A percentile compares a stretch with the other conserved stretches of the same genome.
phyloP scores from a whole-genome alignment of 2,329 filamentous ascomycete genomes.

The Trichoderma sp. region DNA sequence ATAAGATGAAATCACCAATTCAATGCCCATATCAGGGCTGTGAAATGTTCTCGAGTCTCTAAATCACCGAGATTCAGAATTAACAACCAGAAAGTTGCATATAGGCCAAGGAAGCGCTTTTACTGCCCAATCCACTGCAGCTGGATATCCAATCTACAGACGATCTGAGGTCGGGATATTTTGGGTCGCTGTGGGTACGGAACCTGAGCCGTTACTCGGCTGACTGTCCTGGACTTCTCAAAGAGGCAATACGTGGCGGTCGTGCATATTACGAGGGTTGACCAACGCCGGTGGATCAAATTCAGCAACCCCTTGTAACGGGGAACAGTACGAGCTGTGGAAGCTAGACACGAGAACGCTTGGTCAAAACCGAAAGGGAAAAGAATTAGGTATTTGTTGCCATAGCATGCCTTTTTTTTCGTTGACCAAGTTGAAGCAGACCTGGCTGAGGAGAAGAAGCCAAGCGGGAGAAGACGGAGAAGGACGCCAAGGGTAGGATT shows the following conservation, averaged over 20 bases:
- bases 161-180: background rate
- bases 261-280: slow-evolving; percentile 11
- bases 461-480: background rate
- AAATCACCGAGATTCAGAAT: no score
- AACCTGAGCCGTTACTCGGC: background rate
- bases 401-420: background rate
- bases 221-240: slow-evolving; percentile 16
- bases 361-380: background rate
- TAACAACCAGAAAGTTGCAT: no score
- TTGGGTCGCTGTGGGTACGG: background rate
- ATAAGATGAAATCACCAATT: background rate
- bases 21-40: background rate
- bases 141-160: background rate
- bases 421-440: background rate
- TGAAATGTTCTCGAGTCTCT: background rate
- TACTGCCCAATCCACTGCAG: background rate
- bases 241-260: slow-evolving; percentile 13
- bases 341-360: background rate
- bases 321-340: background rate
- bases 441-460: background rate
- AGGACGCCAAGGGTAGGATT: background rate
- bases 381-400: background rate
- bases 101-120: background rate
- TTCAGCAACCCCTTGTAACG: background rate
- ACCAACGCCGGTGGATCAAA: background rate